These are phyloP conservation scores for Sophora flavescens DNA, from an alignment of 306 rosid genomes.

Conservation along the genomic window DNA sequence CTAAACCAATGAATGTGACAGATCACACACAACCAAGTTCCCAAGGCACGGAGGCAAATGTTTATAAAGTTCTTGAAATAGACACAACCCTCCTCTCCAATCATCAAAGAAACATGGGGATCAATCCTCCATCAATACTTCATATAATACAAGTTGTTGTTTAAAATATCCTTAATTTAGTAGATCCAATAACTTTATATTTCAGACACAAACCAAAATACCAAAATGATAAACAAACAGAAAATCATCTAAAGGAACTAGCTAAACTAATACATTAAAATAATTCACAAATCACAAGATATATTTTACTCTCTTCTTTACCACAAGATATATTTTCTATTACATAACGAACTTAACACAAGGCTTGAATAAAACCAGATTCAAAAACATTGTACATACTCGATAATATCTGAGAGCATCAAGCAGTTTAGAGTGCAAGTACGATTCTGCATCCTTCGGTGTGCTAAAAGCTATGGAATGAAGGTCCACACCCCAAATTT, in stretches of 20 bases:
- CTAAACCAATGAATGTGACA: not conserved
- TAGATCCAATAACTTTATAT: constrained; percentile 30
- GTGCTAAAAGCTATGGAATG: constrained; percentile 47
- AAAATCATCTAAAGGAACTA: constrained; percentile 27
- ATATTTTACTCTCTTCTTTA: not conserved
- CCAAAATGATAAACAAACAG: constrained; percentile 8
- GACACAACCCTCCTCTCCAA: not conserved
- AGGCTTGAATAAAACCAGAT: constrained; percentile 39
- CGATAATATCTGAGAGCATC: constrained; percentile 77
- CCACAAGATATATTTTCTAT: constrained; percentile 4
- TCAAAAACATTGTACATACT: constrained; percentile 58
- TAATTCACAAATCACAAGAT: not conserved
- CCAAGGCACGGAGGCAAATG: not conserved
- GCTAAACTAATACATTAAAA: not conserved
- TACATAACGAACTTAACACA: not conserved
- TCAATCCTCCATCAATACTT: not conserved
- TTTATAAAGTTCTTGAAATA: not conserved
- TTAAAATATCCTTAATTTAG: not conserved
- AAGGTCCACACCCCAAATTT: constrained; percentile 74
- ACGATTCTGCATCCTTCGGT: constrained; percentile 57
- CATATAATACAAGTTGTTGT: constrained; percentile 6
- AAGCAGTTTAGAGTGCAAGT: constrained; percentile 72
- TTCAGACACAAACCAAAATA: constrained; percentile 20
- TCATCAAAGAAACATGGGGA: not conserved
- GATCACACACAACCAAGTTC: not conserved